Percentiles rank a stretch among this genome's conserved stretches.
These are phyloP conservation scores for Porogramme epimiltina DNA, from an alignment of 1,284 basidiomycete species.

Conservation along the genomic window DNA sequence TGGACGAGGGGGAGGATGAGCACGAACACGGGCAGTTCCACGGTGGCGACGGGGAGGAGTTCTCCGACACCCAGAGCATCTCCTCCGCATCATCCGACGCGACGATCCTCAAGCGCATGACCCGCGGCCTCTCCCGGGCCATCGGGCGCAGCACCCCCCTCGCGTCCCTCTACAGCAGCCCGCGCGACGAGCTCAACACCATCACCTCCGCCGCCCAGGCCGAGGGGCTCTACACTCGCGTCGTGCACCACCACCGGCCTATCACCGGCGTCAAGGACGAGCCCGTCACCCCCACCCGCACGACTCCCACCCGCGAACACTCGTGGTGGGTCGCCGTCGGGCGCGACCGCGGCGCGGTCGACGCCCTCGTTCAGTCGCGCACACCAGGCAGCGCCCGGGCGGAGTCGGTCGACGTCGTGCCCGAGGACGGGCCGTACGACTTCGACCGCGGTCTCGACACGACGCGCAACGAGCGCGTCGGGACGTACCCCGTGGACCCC, in stretches of 20 bases:
- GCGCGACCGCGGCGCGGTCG: conserved; percentile 20
- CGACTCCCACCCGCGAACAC: conserved; percentile 17
- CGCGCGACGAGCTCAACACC: conserved; percentile 23
- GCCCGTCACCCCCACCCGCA: conserved; percentile 12
- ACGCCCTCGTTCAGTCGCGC: conserved; percentile 15
- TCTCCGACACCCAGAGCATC: conserved; percentile 4
- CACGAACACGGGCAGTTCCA: background rate
- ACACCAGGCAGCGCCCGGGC: background rate
- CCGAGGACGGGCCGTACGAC: conserved; percentile 13
- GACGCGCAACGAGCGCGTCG: conserved; percentile 21
- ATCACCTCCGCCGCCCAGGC: conserved; percentile 26
- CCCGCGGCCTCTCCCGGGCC: conserved; percentile 72
- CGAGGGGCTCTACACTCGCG: conserved; percentile 25
- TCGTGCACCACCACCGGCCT: conserved; percentile 15
- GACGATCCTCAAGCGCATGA: conserved; percentile 46
- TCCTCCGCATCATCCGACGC: conserved; percentile 7
- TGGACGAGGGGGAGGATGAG: background rate
- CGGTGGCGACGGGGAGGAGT: background rate
- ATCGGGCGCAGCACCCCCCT: conserved; percentile 25
- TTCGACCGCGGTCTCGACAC: conserved; percentile 10
- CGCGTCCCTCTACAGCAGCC: conserved; percentile 28
- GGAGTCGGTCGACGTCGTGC: background rate
- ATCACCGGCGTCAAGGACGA: conserved; percentile 20
- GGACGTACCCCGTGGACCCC: conserved; percentile 22
- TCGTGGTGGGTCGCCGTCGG: conserved; percentile 26